Base-by-base conservation (phyloP, 2,329 filamentous ascomycete genomes). In the Pyrenophora teres region DNA sequence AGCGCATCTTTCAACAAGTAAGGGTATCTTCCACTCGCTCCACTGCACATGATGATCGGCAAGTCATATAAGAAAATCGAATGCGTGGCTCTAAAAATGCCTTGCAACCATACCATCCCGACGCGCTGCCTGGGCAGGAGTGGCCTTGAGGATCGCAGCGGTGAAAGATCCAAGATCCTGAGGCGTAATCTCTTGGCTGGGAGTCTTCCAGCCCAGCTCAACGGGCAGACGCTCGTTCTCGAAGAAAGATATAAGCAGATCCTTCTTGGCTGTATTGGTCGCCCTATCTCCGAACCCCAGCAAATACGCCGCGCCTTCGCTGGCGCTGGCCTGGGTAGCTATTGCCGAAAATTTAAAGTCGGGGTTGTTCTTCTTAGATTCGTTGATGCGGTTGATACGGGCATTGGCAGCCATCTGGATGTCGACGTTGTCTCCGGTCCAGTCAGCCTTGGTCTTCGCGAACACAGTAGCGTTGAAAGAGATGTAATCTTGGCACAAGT, bases 401-500 rank as follows among this genome's bases (percentile, higher is more conserved):
- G 43, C 49, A 15, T 52, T 47, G 12, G 49, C 49, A 2, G 43
- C 49, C 49, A 52, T 52, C 10, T 52, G 44, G 3, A 52, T 12
- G 25, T 19, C 31, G 19, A 52, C 47, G 2, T 21, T 3, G 0
- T 46, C 37, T 0, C 31, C 38, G 3, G 49, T 52, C 38, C 38
- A 52, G 32, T 41, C 82, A 3, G 60, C 51, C 32, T 57, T 69
- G 0, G 77, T 77, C 51, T 77, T 65, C 36, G 77, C 74, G 62
- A 82, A 83, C 58, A 81, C 62, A 6, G 73, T 76, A 27, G 75
- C 64, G 67, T 83, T 81, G 73, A 83, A 49, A 8, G 45, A 44
- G 31, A 38, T 19, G 3, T 38, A 44, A 15, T 52, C 49, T 18
- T 23, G 27, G 3, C 6, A n/a, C 2, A 47, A 31, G 32, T 13